Evolutionary conservation across 2,329 filamentous ascomycete genomes (phyloP).

Genomic region (Sclerotinia nivalis): DNA sequence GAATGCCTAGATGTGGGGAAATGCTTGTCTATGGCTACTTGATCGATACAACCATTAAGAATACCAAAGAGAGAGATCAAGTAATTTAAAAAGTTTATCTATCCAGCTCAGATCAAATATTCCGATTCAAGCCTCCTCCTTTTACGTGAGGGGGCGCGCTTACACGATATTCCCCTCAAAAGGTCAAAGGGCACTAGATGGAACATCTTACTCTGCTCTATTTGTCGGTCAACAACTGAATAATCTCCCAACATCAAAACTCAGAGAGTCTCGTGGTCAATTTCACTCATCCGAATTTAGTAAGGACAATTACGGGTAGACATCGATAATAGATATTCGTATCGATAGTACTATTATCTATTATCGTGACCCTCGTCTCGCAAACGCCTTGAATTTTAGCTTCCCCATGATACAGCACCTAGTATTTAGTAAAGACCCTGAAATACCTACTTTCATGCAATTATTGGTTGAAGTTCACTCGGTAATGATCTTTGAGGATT

Average conservation of each 20-base stretch:
- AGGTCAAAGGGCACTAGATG: background rate
- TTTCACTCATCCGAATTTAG: background rate
- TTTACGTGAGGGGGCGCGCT: background rate
- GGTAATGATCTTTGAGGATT: background rate
- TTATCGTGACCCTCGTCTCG: background rate
- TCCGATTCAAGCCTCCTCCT: background rate
- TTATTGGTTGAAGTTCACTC: background rate
- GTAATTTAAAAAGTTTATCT: background rate
- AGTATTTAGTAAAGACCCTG: background rate
- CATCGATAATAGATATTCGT: background rate
- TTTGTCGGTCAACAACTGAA: constrained; percentile 2
- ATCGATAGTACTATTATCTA: background rate
- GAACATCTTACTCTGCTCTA: background rate
- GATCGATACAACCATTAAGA: background rate
- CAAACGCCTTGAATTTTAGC: background rate
- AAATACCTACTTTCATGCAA: background rate
- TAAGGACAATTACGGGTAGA: background rate
- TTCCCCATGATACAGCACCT: background rate
- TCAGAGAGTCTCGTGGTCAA: constrained; percentile 10
- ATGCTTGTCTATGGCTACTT: constrained; percentile 9
- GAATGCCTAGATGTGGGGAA: constrained; percentile 18
- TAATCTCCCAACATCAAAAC: background rate
- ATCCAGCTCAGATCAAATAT: background rate
- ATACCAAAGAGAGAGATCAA: background rate
- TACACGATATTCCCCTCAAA: background rate